These are phyloP conservation scores for Umbelopsis sp. DNA, from an alignment of 192 early-diverging fungal species.

Conservation along the genomic window DNA sequence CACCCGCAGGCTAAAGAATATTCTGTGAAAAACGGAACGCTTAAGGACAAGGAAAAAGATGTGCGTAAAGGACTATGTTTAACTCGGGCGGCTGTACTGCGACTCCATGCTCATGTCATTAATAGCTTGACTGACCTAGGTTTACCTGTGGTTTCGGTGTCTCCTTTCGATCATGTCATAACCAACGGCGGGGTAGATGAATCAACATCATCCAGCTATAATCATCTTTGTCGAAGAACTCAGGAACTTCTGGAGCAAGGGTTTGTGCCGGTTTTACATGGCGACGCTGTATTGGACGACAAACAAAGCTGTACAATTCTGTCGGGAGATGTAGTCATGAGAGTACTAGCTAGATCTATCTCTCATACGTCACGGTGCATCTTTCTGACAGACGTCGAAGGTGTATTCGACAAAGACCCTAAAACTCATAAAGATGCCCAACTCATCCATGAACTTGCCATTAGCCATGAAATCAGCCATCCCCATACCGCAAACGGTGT, in stretches of 20 bases:
- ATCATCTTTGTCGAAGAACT: constrained; percentile 1
- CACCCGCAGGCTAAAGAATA: constrained; percentile 41
- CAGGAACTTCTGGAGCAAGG: constrained; percentile 18
- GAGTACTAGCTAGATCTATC: constrained; percentile 21
- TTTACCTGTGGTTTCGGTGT: constrained; percentile 24
- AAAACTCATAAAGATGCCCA: constrained; percentile 16
- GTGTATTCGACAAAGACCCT: constrained; percentile 35
- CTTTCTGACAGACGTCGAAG: constrained; percentile 39
- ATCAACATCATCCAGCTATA: not conserved
- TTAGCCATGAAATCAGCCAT: not conserved
- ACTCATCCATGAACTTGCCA: not conserved
- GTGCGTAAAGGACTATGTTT: constrained; percentile 18
- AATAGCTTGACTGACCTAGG: not conserved
- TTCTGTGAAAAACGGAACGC: constrained; percentile 26
- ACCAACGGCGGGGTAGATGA: constrained; percentile 16
- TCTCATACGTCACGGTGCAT: constrained; percentile 22
- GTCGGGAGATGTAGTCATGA: constrained; percentile 38
- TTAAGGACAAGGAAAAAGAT: not conserved
- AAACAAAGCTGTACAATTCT: constrained; percentile 32
- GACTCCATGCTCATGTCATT: constrained; percentile 21
- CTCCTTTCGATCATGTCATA: constrained; percentile 31
- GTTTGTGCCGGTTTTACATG: constrained; percentile 35
- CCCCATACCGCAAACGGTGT: not conserved
- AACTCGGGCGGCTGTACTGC: constrained; percentile 13
- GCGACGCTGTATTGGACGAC: constrained; percentile 36